Evolutionary conservation across 257 asterid species (phyloP).

Genomic region (Ajuga chamaepitys): DNA sequence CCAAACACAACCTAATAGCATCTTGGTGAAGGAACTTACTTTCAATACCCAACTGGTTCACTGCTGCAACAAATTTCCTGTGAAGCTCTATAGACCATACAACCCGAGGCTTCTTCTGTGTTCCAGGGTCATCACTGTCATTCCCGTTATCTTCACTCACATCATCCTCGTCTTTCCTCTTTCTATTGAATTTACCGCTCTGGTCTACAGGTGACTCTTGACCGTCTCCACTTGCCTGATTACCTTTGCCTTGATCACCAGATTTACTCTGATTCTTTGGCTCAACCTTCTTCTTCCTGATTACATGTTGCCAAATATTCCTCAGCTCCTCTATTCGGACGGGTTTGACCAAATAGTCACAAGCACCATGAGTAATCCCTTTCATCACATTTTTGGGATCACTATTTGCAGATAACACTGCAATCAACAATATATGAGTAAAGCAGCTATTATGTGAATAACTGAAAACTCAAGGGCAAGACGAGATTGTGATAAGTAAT

Average conservation of each 20-base stretch:
- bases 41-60: constrained; percentile 54
- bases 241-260: constrained; percentile 19
- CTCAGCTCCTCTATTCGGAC: constrained; percentile 54
- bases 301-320: constrained; percentile 62
- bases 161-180: constrained; percentile 53
- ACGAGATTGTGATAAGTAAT: neutral
- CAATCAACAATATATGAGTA: constrained; percentile 13
- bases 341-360: constrained; percentile 71
- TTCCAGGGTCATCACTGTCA: constrained; percentile 42
- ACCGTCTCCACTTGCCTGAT: constrained; percentile 43
- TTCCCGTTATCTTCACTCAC: constrained; percentile 35
- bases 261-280: constrained; percentile 27
- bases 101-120: constrained; percentile 62
- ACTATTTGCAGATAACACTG: constrained; percentile 63
- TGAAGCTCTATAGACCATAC: constrained; percentile 67
- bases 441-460: neutral
- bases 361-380: constrained; percentile 69
- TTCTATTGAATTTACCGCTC: constrained; percentile 35
- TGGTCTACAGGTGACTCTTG: constrained; percentile 43
- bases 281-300: constrained; percentile 37
- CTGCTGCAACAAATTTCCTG: constrained; percentile 52
- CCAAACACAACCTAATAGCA: neutral
- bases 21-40: constrained; percentile 30
- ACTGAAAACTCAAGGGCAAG: neutral
- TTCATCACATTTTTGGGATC: constrained; percentile 49